Base-by-base conservation (phyloP, 2,329 filamentous ascomycete species). In the Calonectria leucothoes region DNA sequence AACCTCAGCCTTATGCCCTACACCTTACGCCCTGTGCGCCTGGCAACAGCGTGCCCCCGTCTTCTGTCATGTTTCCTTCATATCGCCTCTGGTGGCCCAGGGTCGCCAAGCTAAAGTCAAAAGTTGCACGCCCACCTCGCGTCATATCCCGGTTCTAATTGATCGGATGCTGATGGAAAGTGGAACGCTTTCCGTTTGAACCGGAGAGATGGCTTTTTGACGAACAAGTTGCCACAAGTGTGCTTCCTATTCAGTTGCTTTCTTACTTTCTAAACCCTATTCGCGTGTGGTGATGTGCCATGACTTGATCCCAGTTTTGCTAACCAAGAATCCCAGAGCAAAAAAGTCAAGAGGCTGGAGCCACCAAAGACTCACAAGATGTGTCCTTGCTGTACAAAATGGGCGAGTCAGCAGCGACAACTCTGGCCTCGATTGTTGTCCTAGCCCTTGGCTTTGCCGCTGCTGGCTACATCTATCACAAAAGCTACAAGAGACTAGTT, bases 401-500 rank as follows among this genome's bases (percentile, higher is more conserved):
- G 91, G 84, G 92, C 68, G 94, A 96, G 83, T 88, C 93, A 7
- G 94, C 94, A 3, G 92, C 92, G 11, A 95, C 94, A 0, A 95
- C 94, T 0, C 89, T 95, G 73, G 93, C 94, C 31, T 95, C 93
- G 27, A 93, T 96, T 70, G 78, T 93, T 14, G 91, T 96, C 20
- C 86, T 96, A 37, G 94, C 92, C 78, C 86, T 89, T 23, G 91
- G 90, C 35, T 93, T 93, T 79, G 89, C 87, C 55, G 79, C 90
- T 29, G 94, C 94, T 8, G 95, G 93, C 29, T 96, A 94, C 83
- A 88, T 89, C 61, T 97, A 97, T 82, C 94, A 97, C 83, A 92
- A 90, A 79, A 91, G 90, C 82, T 98, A 99, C 90, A 99, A 99
- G 86, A 90, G 93, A 84, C 86, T 98, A 70, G 95, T 98, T 33